Conservation (phyloP, 176 grass and related monocot species). For the Oryza punctata region DNA sequence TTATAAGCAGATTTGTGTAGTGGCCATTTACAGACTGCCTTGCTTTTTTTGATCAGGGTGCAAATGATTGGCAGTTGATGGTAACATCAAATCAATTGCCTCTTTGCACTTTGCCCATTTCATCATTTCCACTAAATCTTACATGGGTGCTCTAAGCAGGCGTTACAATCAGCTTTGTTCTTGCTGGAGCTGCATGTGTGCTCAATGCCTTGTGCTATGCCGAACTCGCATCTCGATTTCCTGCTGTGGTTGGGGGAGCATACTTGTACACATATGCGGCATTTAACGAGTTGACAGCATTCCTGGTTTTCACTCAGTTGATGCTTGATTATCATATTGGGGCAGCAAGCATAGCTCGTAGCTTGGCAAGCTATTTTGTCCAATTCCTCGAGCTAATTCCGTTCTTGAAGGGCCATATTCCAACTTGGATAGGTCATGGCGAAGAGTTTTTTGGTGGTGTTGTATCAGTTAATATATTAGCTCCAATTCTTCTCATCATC, state of each 20-base stretch:
- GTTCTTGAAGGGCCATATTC: constrained; percentile 69
- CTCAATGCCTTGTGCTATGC: constrained; percentile 95
- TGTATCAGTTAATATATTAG: constrained; percentile 86
- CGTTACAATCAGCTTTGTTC: constrained; percentile 86
- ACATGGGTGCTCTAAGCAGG: constrained; percentile 48
- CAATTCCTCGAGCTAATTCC: constrained; percentile 88
- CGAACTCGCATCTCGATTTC: constrained; percentile 87
- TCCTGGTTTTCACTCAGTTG: constrained; percentile 89
- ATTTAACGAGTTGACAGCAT: constrained; percentile 93
- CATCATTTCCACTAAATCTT: constrained; percentile 1
- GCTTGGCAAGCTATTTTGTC: constrained; percentile 85
- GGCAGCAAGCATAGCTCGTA: constrained; percentile 88
- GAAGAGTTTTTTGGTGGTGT: constrained; percentile 82
- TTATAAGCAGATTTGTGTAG: background rate
- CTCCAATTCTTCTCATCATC: constrained; percentile 73
- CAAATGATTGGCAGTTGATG: background rate
- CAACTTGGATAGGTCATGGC: constrained; percentile 89
- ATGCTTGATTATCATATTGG: constrained; percentile 97
- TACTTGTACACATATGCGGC: constrained; percentile 90
- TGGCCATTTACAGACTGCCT: background rate
- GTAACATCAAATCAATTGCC: background rate
- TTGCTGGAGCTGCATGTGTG: constrained; percentile 81
- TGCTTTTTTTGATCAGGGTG: background rate
- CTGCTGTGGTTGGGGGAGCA: constrained; percentile 91
- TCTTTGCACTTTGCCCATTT: background rate